phyloP scores from a whole-genome alignment of 1,284 basidiomycete genomes.

The Sanguinoderma infundibulare region DNA sequence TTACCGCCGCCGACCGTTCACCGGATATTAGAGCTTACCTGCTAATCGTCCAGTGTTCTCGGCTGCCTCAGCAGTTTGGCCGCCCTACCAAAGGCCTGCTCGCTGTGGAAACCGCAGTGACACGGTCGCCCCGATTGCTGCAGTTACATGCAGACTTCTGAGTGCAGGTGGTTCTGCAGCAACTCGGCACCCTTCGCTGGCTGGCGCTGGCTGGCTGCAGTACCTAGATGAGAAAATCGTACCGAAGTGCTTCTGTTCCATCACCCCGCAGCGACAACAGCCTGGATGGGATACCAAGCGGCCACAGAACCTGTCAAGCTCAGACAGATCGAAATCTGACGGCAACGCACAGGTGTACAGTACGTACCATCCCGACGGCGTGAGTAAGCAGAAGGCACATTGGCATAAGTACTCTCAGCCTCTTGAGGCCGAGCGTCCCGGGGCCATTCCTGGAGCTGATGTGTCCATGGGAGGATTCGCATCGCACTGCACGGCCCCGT shows the following conservation, averaged over 20 bases:
- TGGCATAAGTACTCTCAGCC: not conserved
- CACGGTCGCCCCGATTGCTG: not conserved
- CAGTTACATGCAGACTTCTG: not conserved
- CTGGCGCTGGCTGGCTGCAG: no score
- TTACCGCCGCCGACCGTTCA: no score
- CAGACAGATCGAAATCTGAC: not conserved
- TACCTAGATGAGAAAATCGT: no score
- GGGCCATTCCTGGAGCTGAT: not conserved
- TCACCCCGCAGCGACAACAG: not conserved
- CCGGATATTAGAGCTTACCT: no score
- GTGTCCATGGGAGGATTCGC: not conserved
- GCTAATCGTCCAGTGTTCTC: no score
- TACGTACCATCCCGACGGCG: not conserved
- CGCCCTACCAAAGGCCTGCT: no score
- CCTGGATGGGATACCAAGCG: not conserved
- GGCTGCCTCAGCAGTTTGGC: no score
- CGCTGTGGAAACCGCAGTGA: no score
- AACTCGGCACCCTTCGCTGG: not conserved
- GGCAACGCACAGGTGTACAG: not conserved
- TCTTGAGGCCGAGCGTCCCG: not conserved
- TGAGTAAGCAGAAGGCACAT: not conserved
- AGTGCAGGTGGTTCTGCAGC: not conserved
- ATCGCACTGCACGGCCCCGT: not conserved
- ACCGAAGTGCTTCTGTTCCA: not conserved
- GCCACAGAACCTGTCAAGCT: not conserved